Base-by-base conservation (phyloP, 768 basidiomycete genomes). In the Boletus rubroflammeus region DNA sequence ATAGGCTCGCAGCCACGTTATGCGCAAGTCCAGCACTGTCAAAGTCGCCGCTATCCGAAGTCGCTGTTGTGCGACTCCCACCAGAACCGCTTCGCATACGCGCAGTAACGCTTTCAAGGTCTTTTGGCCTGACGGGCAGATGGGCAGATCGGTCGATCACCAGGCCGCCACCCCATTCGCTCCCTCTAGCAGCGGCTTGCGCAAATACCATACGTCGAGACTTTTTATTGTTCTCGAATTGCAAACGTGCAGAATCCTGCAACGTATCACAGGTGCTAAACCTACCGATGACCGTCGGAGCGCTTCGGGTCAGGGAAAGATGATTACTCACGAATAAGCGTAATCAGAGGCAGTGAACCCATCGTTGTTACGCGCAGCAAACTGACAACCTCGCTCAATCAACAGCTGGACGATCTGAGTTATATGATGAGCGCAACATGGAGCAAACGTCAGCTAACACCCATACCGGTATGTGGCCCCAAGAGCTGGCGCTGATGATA, bases 301-400 rank as follows among this genome's bases (percentile, higher is more conserved):
- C n/a, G 6, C 45, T 43, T 51, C 47, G 7, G 36, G 35, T 14
- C 34, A 9, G 17, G 29, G 21, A 5, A 39, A 35, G 49, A 60
- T 49, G 52, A 15, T 38, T 43, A 54, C 62, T 62, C 55, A 64
- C 59, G 60, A 59, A 68, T 91, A 97, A 15, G 94, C 92, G 69
- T 95, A 97, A 72, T 98, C 95, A 0, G 86, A 85, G 10, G 95
- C 87, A 10, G 90, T 91, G 68, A 93, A 97, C 0, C 93, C 93
- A 57, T 91, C 84, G 55, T 93, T 93, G 67, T 98, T 98, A 58
- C 87, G 82, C 21, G 85, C 86, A 26, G 82, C 75, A 67, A 84
- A 91, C 63, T 87, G 86, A 63, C 92, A 95, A 1, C 95, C 93
- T 55, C 90, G 79, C 68, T 94, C 91, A 55, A 98, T 90, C 44